Conservation (phyloP, 148 eudicot species). For the Rhododendron mucronatum region DNA sequence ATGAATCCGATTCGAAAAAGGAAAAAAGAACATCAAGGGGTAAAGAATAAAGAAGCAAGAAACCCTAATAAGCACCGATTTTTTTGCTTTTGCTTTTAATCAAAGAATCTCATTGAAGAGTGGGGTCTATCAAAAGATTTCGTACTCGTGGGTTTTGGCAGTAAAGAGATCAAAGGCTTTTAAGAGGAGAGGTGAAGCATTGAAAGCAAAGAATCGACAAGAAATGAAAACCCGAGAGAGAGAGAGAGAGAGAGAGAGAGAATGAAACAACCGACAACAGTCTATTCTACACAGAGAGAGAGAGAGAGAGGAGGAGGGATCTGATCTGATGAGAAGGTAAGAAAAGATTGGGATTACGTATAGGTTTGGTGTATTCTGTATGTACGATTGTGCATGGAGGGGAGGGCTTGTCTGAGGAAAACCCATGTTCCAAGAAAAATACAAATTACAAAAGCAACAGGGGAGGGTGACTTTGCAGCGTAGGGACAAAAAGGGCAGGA, state of each 20-base stretch:
- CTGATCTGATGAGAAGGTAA: background rate
- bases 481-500: background rate
- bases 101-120: background rate
- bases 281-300: background rate
- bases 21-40: conserved; percentile 2
- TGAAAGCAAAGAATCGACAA: background rate
- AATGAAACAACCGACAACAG: background rate
- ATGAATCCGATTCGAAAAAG: background rate
- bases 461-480: background rate
- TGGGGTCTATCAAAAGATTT: conserved; percentile 15
- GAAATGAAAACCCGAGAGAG: conserved; percentile 3
- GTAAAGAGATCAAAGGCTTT: conserved; percentile 1
- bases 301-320: background rate
- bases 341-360: background rate
- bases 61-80: conserved; percentile 9
- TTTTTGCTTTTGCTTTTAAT: background rate
- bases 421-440: conserved; percentile 10
- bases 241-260: background rate
- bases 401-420: background rate
- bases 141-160: background rate
- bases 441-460: background rate
- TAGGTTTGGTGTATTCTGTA: background rate
- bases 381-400: conserved; percentile 5
- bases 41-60: background rate
- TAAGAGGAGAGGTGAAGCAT: background rate